phyloP scores from a whole-genome alignment of 139 green algal species.

The Chlorella ohadii region DNA sequence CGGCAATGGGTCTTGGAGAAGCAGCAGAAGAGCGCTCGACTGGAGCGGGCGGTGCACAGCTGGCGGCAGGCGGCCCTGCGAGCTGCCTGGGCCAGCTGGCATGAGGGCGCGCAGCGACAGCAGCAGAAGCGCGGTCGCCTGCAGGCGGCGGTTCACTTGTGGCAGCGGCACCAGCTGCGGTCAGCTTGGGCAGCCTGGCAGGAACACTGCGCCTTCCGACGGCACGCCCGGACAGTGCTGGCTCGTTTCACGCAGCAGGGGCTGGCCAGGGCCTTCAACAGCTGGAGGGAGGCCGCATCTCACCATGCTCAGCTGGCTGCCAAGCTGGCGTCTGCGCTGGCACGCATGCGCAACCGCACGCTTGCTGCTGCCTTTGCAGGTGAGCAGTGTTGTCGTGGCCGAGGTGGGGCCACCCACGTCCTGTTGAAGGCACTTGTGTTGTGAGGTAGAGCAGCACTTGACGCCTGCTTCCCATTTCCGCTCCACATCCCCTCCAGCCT shows the following conservation, averaged over 20 bases:
- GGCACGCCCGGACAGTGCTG: background rate
- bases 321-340: background rate
- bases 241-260: background rate
- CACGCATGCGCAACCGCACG: background rate
- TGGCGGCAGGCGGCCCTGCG: background rate
- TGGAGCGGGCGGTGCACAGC: background rate
- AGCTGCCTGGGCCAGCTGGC: background rate
- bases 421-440: too few relatives aligned
- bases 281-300: background rate
- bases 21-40: background rate
- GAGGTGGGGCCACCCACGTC: too few relatives aligned
- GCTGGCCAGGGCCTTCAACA: background rate
- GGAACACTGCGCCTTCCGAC: background rate
- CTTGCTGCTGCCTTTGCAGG: background rate
- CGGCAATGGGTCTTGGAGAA: background rate
- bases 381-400: too few relatives aligned
- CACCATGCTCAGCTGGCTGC: background rate
- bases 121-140: background rate
- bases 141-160: background rate
- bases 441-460: too few relatives aligned
- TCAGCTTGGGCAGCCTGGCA: background rate
- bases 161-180: background rate
- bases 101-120: background rate
- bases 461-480: background rate
- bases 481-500: background rate